phyloP scores from a whole-genome alignment of 176 grass and related monocot species.

The Tillandsia leiboldiana region DNA sequence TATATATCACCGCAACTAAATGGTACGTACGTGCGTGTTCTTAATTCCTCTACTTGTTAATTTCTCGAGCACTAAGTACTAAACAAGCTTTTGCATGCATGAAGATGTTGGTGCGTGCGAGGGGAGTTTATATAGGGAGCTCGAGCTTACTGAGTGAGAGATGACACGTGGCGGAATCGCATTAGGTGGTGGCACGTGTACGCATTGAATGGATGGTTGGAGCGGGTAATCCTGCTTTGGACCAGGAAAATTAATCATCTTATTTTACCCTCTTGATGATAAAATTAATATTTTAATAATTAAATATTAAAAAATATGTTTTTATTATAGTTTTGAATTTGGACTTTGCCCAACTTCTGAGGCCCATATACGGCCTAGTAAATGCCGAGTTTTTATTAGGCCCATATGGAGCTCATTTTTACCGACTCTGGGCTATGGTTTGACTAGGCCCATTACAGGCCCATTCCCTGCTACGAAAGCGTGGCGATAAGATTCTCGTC shows the following conservation, averaged over 20 bases:
- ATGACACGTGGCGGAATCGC: not conserved
- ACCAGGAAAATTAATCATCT: not conserved
- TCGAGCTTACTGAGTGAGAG: not conserved
- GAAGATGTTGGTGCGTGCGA: not conserved
- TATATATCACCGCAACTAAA: too few species aligned
- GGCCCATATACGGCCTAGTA: not conserved
- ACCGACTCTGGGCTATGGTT: not conserved
- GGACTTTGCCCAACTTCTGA: not conserved
- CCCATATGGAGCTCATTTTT: not conserved
- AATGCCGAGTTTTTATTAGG: not conserved
- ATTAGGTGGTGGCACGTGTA: not conserved
- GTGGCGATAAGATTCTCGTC: not conserved
- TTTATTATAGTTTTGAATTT: not conserved
- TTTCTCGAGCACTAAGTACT: too few species aligned
- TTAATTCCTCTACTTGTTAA: too few species aligned
- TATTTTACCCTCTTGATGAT: not conserved
- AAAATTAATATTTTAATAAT: not conserved
- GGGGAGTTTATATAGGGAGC: not conserved
- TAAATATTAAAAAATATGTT: not conserved
- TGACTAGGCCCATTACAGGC: too few species aligned
- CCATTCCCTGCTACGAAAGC: not conserved
- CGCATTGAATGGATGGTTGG: not conserved
- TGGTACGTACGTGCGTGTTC: too few species aligned
- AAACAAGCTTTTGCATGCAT: not conserved
- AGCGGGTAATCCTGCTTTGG: not conserved